Base-by-base conservation (phyloP, 306 rosid species). In the Castanospermum australe region DNA sequence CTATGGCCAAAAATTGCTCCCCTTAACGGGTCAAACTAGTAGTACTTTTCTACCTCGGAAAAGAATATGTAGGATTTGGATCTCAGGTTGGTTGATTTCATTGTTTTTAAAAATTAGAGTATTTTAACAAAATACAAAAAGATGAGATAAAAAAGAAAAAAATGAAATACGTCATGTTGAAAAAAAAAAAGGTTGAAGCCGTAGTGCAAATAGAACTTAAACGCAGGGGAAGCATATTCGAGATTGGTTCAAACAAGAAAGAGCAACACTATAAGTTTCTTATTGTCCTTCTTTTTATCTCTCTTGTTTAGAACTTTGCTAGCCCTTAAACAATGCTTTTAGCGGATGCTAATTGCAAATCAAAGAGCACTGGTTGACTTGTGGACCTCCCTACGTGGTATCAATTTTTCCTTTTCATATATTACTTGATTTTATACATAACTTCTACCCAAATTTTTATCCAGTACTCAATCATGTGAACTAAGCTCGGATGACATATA, bases 221-320 rank as follows among this genome's bases (percentile, higher is more conserved):
- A 71, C 59, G 64, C 78, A 81, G 71, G 81, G 57, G 75, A 77
- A 77, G 74, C 83, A 78, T 78, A 81, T 77, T 77, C 75, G 78
- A 64, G 67, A 59, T 2, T 66, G 63, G 50, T 67, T 73, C n/a
- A 80, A 57, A 59, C 64, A 48, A 77, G 47, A 81, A 81, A 73
- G 63, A 76, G 11, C 52, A 71, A 39, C 50, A 4, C 79, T 35
- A 7, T 25, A 77, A 32, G 80, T 84, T 74, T 73, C 62, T 57
- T 74, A 50, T 77, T 59, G 61, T 59, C 61, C 44, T 71, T 50
- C 5, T 66, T 20, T 65, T 13, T 33, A 6, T 36, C 22, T 60
- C 22, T 67, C 60, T 21, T 12, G 1, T 24, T 8, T 55, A 14
- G 22, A 13, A 33, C 38, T 77, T 42, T 77, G 14, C 6, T 70